Base-by-base conservation (phyloP, 1,284 basidiomycete genomes). In the Apiotrichum domesticum region DNA sequence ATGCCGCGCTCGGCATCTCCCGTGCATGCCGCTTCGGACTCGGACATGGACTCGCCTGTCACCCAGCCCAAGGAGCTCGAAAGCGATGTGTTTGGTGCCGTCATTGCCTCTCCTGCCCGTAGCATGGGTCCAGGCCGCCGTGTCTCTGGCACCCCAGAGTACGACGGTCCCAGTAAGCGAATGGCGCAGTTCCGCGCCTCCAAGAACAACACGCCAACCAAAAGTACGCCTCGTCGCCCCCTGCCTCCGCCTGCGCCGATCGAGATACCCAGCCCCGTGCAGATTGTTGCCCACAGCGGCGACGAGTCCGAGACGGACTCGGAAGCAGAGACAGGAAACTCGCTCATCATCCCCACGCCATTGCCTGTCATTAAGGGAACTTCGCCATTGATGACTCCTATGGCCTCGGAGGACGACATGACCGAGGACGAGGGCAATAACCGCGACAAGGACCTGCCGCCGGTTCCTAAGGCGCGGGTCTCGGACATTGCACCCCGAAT, bases 101-200 rank as follows among this genome's bases (percentile, higher is more conserved):
- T 55, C 35, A 53, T 60, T 21, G 10, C 61, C 41, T 54, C 61
- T 34, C 50, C 56, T 2, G 62, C 56, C 5, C 34, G 46, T 6
- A 46, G 51, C 42, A 58, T 51, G 49, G 14, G 32, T 7, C 46
- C 52, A 6, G 47, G 52, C 42, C 60, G 60, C 46, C 52, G 57
- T 44, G 60, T 61, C 21, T 63, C 63, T 29, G 63, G 58, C 14
- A 60, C 59, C 0, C 63, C 55, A 47, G 63, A 57, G 56, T 79
- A 58, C 65, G 71, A 58, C 43, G 62, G 63, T 1, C 62, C 46
- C 59, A 76, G 61, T 78, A 76, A 3, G 52, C 70, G 64, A 7
- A 64, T 62, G 58, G 51, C 59, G 14, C 57, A 55, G 50, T 63
- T 63, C 54, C 57, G 54, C 37, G 37, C 49, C 5, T 21, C 33